phyloP scores from a whole-genome alignment of 1,284 basidiomycete genomes.

The Mycosarcoma mackinlayi region DNA sequence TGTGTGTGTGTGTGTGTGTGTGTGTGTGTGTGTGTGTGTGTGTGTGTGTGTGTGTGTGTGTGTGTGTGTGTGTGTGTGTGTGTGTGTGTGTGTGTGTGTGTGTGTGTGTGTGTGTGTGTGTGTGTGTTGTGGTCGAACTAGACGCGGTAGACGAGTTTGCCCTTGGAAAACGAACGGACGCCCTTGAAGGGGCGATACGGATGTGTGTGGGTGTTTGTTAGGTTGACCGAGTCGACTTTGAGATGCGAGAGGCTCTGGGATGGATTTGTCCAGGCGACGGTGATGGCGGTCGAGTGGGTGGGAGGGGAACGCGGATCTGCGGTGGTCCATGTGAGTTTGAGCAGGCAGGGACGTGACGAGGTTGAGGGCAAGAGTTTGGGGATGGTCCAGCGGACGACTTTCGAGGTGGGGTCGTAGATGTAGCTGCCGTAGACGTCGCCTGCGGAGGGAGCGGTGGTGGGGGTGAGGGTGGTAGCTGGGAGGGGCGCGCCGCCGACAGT shows the following conservation, averaged over 20 bases:
- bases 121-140: slow-evolving; percentile 5
- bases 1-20: too few relatives aligned
- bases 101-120: too few relatives aligned
- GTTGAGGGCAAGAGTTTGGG: slow-evolving; percentile 17
- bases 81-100: too few relatives aligned
- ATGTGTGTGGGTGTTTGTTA: slow-evolving; percentile 71
- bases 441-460: slow-evolving; percentile 9
- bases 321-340: slow-evolving; percentile 48
- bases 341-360: slow-evolving; percentile 16
- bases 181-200: slow-evolving; percentile 77
- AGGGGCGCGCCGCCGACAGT: slow-evolving; percentile 25
- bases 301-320: slow-evolving; percentile 58
- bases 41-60: too few relatives aligned
- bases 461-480: slow-evolving; percentile 3
- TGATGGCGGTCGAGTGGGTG: slow-evolving; percentile 77
- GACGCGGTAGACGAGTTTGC: slow-evolving; percentile 58
- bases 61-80: too few relatives aligned
- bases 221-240: slow-evolving; percentile 84
- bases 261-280: slow-evolving; percentile 78
- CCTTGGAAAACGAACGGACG: slow-evolving; percentile 66
- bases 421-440: slow-evolving; percentile 38
- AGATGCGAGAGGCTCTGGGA: slow-evolving; percentile 81
- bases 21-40: too few relatives aligned
- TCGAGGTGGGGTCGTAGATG: slow-evolving; percentile 52
- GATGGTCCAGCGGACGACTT: slow-evolving; percentile 52